Percentiles rank a stretch among this genome's conserved stretches.
These are phyloP conservation scores for Pharus latifolius DNA, from an alignment of 176 grass and related monocot species.

Conservation along the genomic window DNA sequence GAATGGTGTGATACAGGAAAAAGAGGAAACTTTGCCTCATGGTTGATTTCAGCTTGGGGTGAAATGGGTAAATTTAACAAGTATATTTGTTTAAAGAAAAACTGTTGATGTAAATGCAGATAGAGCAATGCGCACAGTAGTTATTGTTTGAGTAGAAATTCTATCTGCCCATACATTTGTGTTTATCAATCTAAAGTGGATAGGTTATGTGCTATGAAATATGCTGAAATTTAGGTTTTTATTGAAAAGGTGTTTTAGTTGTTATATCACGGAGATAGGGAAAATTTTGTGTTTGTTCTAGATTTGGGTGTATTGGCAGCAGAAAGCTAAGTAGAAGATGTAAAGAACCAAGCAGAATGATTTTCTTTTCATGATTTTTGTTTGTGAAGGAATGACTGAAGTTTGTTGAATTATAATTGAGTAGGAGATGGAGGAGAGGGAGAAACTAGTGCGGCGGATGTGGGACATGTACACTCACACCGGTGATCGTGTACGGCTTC, in stretches of 20 bases:
- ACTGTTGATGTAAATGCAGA: neutral
- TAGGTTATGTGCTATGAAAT: neutral
- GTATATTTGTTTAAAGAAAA: neutral
- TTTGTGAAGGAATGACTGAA: constrained; percentile 1
- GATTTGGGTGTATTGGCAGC: neutral
- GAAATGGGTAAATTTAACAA: neutral
- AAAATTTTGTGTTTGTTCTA: neutral
- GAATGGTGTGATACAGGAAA: neutral
- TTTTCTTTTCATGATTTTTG: neutral
- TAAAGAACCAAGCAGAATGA: neutral
- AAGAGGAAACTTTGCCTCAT: neutral
- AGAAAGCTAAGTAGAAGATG: neutral
- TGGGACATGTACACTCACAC: constrained; percentile 75
- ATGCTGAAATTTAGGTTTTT: neutral
- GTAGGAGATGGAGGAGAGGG: constrained; percentile 90
- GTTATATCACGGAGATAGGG: neutral
- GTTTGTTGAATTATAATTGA: neutral
- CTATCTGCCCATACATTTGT: neutral
- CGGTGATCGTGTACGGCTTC: constrained; percentile 39
- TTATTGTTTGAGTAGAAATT: neutral
- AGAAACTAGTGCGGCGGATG: constrained; percentile 67
- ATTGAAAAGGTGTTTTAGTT: neutral
- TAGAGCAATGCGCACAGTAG: neutral
- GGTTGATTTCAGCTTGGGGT: neutral
- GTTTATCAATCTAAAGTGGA: neutral